phyloP scores from a whole-genome alignment of 2,329 filamentous ascomycete species.

The Trichoderma atrobrunneum region DNA sequence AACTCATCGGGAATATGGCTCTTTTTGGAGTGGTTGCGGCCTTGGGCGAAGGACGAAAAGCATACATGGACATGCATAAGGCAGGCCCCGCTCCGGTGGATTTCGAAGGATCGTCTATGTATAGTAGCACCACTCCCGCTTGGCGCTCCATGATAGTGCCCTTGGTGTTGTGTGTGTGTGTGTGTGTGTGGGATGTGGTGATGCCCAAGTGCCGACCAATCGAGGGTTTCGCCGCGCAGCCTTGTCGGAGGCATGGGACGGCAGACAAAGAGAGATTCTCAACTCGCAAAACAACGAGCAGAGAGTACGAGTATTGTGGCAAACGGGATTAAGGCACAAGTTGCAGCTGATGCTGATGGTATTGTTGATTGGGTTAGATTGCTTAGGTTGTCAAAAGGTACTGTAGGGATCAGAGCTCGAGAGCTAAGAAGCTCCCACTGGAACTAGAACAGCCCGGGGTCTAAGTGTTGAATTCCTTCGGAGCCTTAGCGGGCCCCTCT shows the following conservation, averaged over 20 bases:
- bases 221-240: background rate
- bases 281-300: background rate
- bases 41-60: background rate
- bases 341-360: background rate
- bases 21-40: background rate
- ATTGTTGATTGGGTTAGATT: background rate
- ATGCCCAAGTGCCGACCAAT: background rate
- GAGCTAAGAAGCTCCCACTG: background rate
- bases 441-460: background rate
- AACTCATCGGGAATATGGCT: constrained; percentile 10
- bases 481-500: background rate
- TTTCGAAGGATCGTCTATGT: constrained; percentile 2
- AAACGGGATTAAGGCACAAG: background rate
- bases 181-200: background rate
- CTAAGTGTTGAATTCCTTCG: background rate
- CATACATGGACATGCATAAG: constrained; percentile 4
- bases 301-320: background rate
- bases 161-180: background rate
- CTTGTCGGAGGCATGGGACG: background rate
- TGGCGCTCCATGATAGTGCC: background rate
- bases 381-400: background rate
- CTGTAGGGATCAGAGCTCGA: background rate
- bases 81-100: constrained; percentile 3
- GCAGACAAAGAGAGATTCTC: background rate
- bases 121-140: background rate